A percentile compares a stretch with the other conserved stretches of the same genome.
phyloP scores from a whole-genome alignment of 106 monocot species.

The Allium sativum region DNA sequence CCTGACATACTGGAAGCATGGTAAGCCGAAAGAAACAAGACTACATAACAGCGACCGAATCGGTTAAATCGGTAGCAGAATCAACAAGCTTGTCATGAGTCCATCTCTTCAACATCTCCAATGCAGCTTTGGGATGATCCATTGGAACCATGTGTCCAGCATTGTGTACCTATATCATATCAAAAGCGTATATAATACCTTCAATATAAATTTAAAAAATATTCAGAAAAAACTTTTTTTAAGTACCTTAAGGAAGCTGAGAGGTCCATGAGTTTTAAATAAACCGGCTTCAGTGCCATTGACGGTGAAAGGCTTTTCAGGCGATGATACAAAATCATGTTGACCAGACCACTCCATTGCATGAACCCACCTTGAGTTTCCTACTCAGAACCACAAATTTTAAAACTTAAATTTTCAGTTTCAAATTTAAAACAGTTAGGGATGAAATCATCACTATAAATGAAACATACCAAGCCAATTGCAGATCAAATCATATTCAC shows the following conservation, averaged over 20 bases:
- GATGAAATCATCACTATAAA: neutral
- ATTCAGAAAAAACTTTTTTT: no score
- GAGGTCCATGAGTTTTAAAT: conserved; percentile 66
- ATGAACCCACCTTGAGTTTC: conserved; percentile 93
- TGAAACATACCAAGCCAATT: conserved; percentile 77
- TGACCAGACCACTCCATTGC: conserved; percentile 95
- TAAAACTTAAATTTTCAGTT: no score
- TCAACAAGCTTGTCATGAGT: conserved; percentile 42
- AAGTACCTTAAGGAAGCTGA: conserved; percentile 77
- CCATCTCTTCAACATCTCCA: conserved; percentile 86
- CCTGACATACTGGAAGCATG: no score
- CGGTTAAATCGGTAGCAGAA: neutral
- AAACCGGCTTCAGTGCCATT: conserved; percentile 58
- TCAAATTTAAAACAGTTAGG: no score
- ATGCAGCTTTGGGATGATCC: conserved; percentile 76
- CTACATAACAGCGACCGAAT: conserved; percentile 10
- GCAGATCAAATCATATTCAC: conserved; percentile 98
- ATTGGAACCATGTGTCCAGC: conserved; percentile 96
- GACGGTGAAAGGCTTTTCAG: conserved; percentile 43
- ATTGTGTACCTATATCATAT: conserved; percentile 41
- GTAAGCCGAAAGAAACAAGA: no score
- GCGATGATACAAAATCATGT: conserved; percentile 34
- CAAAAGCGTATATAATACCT: neutral
- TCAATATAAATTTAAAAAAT: no score
- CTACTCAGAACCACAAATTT: conserved; percentile 16